A percentile compares a stretch with the other conserved stretches of the same genome.
These are phyloP conservation scores for Anethum foeniculum DNA, from an alignment of 140 eudicot species.

Conservation along the genomic window DNA sequence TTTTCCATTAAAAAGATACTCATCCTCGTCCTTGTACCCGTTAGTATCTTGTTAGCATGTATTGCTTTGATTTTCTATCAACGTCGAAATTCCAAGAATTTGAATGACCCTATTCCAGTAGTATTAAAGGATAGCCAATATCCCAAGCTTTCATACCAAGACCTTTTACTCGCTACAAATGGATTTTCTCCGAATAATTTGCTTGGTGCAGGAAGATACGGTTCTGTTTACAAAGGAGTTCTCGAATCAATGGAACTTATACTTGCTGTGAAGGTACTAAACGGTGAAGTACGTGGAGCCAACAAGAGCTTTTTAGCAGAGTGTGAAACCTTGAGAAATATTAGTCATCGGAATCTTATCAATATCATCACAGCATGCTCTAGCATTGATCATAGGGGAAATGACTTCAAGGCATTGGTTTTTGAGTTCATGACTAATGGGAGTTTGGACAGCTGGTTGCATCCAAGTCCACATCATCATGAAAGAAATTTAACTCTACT, in stretches of 20 bases:
- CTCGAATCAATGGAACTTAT: background rate
- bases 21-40: background rate
- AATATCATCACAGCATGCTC: background rate
- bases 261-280: constrained; percentile 3
- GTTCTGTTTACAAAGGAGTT: background rate
- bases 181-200: background rate
- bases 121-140: background rate
- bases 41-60: background rate
- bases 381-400: background rate
- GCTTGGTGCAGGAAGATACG: background rate
- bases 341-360: background rate
- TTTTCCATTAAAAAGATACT: too few species aligned
- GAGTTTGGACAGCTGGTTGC: background rate
- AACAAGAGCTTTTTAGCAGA: background rate
- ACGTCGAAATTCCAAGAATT: background rate
- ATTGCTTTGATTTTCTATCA: background rate
- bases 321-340: background rate
- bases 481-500: background rate
- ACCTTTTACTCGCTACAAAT: background rate
- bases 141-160: background rate
- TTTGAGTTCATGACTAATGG: background rate
- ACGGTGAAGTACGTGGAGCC: background rate
- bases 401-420: background rate
- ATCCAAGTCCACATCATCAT: background rate
- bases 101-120: background rate